These are phyloP conservation scores for Neopestalotiopsis sp. DNA, from an alignment of 2,329 filamentous ascomycete genomes.

Conservation along the genomic window DNA sequence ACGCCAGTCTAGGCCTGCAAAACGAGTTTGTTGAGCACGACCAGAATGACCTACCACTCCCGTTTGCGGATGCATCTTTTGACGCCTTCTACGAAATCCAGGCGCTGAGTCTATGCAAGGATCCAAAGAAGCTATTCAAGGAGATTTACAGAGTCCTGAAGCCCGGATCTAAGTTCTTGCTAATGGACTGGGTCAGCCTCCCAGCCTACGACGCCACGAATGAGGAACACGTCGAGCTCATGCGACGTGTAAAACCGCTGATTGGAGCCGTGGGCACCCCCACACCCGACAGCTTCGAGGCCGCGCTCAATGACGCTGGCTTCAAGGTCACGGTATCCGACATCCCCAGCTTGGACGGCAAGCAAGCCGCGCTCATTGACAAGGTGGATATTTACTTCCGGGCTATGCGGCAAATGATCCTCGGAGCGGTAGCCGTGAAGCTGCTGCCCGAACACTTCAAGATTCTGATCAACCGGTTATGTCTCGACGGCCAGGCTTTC, in stretches of 20 bases:
- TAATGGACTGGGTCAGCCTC: slow-evolving; percentile 59
- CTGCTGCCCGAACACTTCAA: slow-evolving; percentile 56
- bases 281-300: slow-evolving; percentile 51
- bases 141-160: slow-evolving; percentile 55
- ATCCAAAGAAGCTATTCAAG: slow-evolving; percentile 49
- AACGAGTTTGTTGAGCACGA: slow-evolving; percentile 56
- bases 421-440: slow-evolving; percentile 51
- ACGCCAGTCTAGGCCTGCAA: slow-evolving; percentile 34
- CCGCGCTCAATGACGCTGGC: slow-evolving; percentile 49
- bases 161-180: slow-evolving; percentile 54
- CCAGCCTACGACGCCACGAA: slow-evolving; percentile 53
- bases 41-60: slow-evolving; percentile 56
- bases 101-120: slow-evolving; percentile 58
- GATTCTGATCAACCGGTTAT: slow-evolving; percentile 56
- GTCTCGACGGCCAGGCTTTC: slow-evolving; percentile 58
- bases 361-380: slow-evolving; percentile 58
- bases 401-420: slow-evolving; percentile 51
- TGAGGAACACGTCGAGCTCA: slow-evolving; percentile 52
- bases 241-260: slow-evolving; percentile 59
- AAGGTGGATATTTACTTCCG: slow-evolving; percentile 60
- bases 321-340: slow-evolving; percentile 53
- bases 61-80: slow-evolving; percentile 53
- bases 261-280: slow-evolving; percentile 61
- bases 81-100: slow-evolving; percentile 63
- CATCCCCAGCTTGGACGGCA: slow-evolving; percentile 55